phyloP scores from a whole-genome alignment of 495 filamentous ascomycete genomes.

The Cenococcum geophilum region DNA sequence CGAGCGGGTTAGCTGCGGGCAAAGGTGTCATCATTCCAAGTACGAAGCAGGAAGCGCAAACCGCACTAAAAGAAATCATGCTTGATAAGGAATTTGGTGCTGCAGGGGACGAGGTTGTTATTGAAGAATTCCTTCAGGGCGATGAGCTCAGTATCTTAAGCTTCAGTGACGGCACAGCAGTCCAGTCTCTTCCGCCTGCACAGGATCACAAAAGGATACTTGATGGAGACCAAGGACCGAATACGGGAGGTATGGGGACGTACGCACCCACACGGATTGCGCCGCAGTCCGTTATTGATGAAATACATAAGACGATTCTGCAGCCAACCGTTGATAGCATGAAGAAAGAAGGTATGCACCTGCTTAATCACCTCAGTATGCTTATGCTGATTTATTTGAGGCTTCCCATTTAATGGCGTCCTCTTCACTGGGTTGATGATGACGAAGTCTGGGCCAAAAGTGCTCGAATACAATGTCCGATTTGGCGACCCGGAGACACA shows the following conservation, averaged over 20 bases:
- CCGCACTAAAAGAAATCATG: slow-evolving; percentile 85
- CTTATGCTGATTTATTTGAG: slow-evolving; percentile 22
- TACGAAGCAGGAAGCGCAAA: slow-evolving; percentile 72
- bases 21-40: slow-evolving; percentile 88
- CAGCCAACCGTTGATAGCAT: slow-evolving; percentile 88
- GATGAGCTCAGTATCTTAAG: slow-evolving; percentile 88
- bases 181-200: slow-evolving; percentile 78
- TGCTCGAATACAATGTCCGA: slow-evolving; percentile 93
- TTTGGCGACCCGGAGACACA: slow-evolving; percentile 97
- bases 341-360: slow-evolving; percentile 57
- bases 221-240: slow-evolving; percentile 85
- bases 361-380: background rate
- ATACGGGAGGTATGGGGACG: slow-evolving; percentile 97
- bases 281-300: slow-evolving; percentile 62
- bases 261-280: slow-evolving; percentile 81
- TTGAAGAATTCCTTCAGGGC: slow-evolving; percentile 89
- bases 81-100: slow-evolving; percentile 75
- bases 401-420: slow-evolving; percentile 72
- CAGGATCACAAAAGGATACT: slow-evolving; percentile 95
- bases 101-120: slow-evolving; percentile 88
- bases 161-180: slow-evolving; percentile 84
- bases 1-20: slow-evolving; percentile 76
- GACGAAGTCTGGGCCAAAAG: slow-evolving; percentile 76
- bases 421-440: slow-evolving; percentile 98
- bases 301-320: slow-evolving; percentile 75